Evolutionary conservation across 2,329 filamentous ascomycete genomes (phyloP).

Genomic region (Verticillium zaregamsianum): DNA sequence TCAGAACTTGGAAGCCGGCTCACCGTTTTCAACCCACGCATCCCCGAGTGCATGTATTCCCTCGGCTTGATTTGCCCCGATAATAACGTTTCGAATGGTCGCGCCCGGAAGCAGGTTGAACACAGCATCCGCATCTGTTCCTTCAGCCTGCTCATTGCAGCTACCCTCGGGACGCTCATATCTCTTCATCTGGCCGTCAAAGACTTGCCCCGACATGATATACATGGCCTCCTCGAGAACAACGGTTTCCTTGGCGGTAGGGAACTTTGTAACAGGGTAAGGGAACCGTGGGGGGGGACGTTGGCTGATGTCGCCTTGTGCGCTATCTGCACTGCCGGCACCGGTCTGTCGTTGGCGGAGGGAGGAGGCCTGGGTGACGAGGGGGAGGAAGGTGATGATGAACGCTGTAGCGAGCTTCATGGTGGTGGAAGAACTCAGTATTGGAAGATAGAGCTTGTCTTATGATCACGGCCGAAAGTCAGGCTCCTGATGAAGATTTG

Average conservation of each 20-base stretch:
- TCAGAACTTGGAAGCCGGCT: accelerated
- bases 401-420: too few species aligned
- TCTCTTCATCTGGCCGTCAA: slow-evolving; percentile 27
- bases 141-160: slow-evolving; percentile 39
- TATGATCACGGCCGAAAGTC: too few species aligned
- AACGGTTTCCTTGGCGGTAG: slow-evolving; percentile 17
- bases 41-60: slow-evolving; percentile 21
- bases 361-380: too few species aligned
- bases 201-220: slow-evolving; percentile 21
- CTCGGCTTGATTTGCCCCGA: slow-evolving; percentile 27
- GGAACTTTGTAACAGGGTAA: slow-evolving; percentile 20
- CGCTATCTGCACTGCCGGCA: slow-evolving; percentile 7
- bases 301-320: slow-evolving; percentile 16
- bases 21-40: slow-evolving; percentile 21
- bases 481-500: too few species aligned
- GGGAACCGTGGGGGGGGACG: slow-evolving; percentile 18
- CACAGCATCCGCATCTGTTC: slow-evolving; percentile 30
- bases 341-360: background rate
- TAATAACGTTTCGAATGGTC: slow-evolving; percentile 32
- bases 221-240: slow-evolving; percentile 21
- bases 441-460: too few species aligned
- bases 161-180: slow-evolving; percentile 31
- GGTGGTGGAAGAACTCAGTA: too few species aligned
- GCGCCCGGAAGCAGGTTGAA: slow-evolving; percentile 29
- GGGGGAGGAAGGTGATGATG: too few species aligned